Evolutionary conservation across 1,284 basidiomycete genomes (phyloP).

Genomic region (Macrocybe sp.): DNA sequence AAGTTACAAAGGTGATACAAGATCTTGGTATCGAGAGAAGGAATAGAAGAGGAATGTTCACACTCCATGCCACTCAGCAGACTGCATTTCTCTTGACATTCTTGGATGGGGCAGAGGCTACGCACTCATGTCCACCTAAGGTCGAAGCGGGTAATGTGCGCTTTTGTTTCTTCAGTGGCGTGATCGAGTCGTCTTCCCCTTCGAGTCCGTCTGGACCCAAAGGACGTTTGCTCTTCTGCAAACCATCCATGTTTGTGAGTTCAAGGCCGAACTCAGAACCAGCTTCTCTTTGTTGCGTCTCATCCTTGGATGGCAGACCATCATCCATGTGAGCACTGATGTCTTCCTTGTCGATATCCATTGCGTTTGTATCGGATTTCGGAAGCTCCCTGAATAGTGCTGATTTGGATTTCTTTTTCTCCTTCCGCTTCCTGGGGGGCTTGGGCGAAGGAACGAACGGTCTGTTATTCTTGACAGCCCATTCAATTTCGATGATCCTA

Average conservation of each 20-base stretch:
- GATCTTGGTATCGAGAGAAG: too few relatives aligned
- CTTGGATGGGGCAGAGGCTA: constrained; percentile 14
- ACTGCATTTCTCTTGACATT: constrained; percentile 15
- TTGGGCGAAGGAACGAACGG: constrained; percentile 64
- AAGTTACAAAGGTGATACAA: too few relatives aligned
- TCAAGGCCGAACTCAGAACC: constrained; percentile 27
- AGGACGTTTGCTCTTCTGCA: constrained; percentile 25
- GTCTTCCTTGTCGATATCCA: constrained; percentile 24
- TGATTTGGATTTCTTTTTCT: constrained; percentile 22
- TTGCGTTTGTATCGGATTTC: constrained; percentile 15
- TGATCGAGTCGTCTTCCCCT: constrained; percentile 18
- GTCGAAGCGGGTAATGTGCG: constrained; percentile 9
- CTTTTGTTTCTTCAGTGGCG: constrained; percentile 35
- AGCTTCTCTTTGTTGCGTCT: constrained; percentile 9
- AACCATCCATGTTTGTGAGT: constrained; percentile 34
- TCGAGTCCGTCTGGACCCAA: constrained; percentile 15
- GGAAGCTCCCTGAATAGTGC: constrained; percentile 4
- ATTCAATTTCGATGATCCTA: constrained; percentile 74
- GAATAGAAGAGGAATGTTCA: constrained; percentile 3
- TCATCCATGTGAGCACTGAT: constrained; percentile 10
- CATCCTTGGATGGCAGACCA: constrained; percentile 5
- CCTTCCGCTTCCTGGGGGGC: constrained; percentile 28
- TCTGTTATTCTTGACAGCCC: constrained; percentile 56
- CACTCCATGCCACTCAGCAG: constrained; percentile 2
- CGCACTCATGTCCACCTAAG: constrained; percentile 17